Percentiles rank a stretch among this genome's conserved stretches.
Evolutionary conservation across 768 basidiomycete genomes (phyloP).

Genomic region (Termitomyces sp.): DNA sequence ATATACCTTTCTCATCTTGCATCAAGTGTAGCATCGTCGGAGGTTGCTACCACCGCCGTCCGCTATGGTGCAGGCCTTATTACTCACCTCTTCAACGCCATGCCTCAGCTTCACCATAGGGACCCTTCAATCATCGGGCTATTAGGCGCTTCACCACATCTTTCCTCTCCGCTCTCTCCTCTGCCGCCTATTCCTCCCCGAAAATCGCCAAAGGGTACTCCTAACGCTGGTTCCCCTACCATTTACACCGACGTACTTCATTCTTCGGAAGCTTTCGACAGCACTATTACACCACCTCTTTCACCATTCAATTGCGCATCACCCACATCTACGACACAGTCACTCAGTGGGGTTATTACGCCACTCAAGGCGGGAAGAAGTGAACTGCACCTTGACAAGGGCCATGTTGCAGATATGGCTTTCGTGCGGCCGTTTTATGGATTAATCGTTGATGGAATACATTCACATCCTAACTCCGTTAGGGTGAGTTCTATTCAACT

Average conservation of each 20-base stretch:
- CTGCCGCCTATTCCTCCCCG: conserved; percentile 13
- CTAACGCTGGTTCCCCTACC: not conserved
- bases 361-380: conserved; percentile 23
- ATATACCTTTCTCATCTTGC: conserved; percentile 1
- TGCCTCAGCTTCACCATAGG: conserved; percentile 86
- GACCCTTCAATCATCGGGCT: conserved; percentile 91
- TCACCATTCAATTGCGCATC: conserved; percentile 30
- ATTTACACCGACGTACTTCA: conserved; percentile 15
- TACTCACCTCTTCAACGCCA: conserved; percentile 91
- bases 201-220: not conserved
- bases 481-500: conserved; percentile 42
- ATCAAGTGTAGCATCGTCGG: conserved; percentile 64
- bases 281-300: conserved; percentile 48
- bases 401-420: conserved; percentile 44
- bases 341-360: conserved; percentile 15
- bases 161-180: conserved; percentile 36
- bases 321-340: conserved; percentile 6
- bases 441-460: conserved; percentile 87
- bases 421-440: conserved; percentile 77
- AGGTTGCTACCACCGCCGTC: conserved; percentile 66
- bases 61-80: conserved; percentile 74
- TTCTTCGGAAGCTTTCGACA: conserved; percentile 57
- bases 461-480: conserved; percentile 88
- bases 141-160: conserved; percentile 68
- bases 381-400: conserved; percentile 40